A percentile compares a stretch with the other conserved stretches of the same genome.
Evolutionary conservation across 345 rosid genomes (phyloP).

Genomic region (Iberis pinnata): DNA sequence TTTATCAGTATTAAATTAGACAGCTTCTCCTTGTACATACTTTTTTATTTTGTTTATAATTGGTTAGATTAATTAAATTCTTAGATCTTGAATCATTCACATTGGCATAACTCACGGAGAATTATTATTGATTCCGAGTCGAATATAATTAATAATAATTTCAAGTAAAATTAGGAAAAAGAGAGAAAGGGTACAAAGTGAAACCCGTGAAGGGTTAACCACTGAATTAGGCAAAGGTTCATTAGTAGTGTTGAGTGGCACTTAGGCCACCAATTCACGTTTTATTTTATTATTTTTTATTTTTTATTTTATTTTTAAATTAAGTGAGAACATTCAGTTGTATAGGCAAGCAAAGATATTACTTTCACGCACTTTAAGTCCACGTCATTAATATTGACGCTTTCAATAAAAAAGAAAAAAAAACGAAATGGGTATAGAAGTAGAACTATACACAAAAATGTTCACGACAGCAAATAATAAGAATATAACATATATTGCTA

Average conservation of each 20-base stretch:
- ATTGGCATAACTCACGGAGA: too few relatives aligned
- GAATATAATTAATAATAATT: neutral
- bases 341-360: slow-evolving; percentile 30
- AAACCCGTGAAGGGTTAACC: slow-evolving; percentile 39
- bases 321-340: slow-evolving; percentile 30
- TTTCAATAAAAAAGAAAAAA: slow-evolving; percentile 14
- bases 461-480: slow-evolving; percentile 25
- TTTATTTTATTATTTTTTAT: slow-evolving; percentile 2
- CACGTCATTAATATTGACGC: slow-evolving; percentile 22
- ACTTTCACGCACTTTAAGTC: slow-evolving; percentile 30
- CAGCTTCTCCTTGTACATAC: slow-evolving; percentile 27
- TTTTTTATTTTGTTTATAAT: too few relatives aligned
- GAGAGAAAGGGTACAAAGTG: too few relatives aligned
- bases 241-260: slow-evolving; percentile 37
- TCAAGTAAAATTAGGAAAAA: slow-evolving; percentile 3
- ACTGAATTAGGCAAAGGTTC: slow-evolving; percentile 34
- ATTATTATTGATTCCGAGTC: neutral
- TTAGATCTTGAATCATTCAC: slow-evolving; percentile 25
- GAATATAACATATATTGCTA: neutral
- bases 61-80: slow-evolving; percentile 15
- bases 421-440: slow-evolving; percentile 1
- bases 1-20: slow-evolving; percentile 14
- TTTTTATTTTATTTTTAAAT: neutral
- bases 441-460: slow-evolving; percentile 24
- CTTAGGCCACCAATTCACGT: slow-evolving; percentile 31